Conservation (phyloP, 202 grass and related monocot genomes). For the Thinopyrum obtusiflorum region DNA sequence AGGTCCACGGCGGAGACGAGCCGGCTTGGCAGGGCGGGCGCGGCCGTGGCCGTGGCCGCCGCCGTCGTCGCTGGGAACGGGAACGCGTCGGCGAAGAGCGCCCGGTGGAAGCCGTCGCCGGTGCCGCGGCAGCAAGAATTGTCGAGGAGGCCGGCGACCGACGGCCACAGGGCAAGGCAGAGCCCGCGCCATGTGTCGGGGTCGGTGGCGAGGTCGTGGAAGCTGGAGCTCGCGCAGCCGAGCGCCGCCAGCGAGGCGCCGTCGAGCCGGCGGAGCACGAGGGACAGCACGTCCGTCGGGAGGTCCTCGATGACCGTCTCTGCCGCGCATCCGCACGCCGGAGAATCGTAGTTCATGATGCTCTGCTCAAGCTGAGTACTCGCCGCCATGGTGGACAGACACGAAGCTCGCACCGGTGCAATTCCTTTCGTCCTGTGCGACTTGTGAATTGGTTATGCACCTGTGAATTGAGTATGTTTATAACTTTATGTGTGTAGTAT, state of each 20-base stretch:
- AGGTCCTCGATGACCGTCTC: conserved; percentile 60
- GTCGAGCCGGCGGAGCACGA: conserved; percentile 51
- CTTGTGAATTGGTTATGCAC: background rate
- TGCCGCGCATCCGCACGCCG: background rate
- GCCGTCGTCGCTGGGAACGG: conserved; percentile 44
- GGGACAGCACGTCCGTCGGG: conserved; percentile 50
- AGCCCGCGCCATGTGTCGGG: conserved; percentile 46
- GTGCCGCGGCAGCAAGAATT: background rate
- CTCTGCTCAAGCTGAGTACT: background rate
- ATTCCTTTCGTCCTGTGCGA: background rate
- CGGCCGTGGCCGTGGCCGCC: background rate
- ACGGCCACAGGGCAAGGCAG: conserved; percentile 65
- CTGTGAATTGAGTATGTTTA: background rate
- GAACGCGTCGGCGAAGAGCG: conserved; percentile 74
- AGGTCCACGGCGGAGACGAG: conserved; percentile 85
- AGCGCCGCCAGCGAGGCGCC: conserved; percentile 61
- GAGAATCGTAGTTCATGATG: background rate
- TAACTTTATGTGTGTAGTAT: background rate
- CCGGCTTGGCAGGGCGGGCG: conserved; percentile 15
- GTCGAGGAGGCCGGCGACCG: conserved; percentile 22
- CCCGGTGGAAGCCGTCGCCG: conserved; percentile 25
- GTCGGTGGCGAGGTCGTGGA: conserved; percentile 51
- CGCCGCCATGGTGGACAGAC: background rate
- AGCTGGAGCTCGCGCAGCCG: conserved; percentile 47
- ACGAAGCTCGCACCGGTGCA: background rate